Conservation (phyloP, 73 alveolate genomes). For the Urostyla sp. region DNA sequence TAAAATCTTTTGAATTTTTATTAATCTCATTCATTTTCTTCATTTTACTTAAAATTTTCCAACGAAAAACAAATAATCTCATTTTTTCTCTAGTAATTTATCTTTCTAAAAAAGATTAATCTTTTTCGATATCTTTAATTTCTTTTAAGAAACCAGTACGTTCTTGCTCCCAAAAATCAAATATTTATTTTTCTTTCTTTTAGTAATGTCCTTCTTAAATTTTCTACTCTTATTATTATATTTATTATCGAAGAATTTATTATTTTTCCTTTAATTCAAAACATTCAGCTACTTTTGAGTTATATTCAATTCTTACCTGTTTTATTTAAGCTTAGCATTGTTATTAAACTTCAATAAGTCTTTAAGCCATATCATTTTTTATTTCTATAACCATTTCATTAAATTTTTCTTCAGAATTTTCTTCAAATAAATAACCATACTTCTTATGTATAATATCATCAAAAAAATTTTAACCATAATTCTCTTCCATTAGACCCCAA, state of each 20-base stretch:
- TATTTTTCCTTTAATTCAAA: constrained; percentile 12
- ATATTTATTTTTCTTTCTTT: neutral
- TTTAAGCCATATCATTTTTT: neutral
- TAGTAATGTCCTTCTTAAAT: neutral
- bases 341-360: neutral
- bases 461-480: constrained; percentile 28
- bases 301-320: neutral
- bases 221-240: neutral
- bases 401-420: neutral
- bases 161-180: constrained; percentile 34
- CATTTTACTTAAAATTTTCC: constrained; percentile 2
- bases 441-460: constrained; percentile 14
- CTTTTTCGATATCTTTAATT: neutral
- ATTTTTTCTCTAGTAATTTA: constrained; percentile 6
- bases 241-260: neutral
- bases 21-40: constrained; percentile 22
- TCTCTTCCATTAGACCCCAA: constrained; percentile 36
- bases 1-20: constrained; percentile 28
- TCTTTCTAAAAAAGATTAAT: neutral
- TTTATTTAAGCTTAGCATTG: neutral
- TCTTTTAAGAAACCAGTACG: constrained; percentile 40
- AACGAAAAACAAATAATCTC: constrained; percentile 11
- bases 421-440: constrained; percentile 33
- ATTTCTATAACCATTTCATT: neutral
- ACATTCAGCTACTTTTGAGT: neutral